Evolutionary conservation across 148 eudicot species (phyloP), one percentile per base, ranked within the genome.

Genomic region (Spergularia bocconei): DNA sequence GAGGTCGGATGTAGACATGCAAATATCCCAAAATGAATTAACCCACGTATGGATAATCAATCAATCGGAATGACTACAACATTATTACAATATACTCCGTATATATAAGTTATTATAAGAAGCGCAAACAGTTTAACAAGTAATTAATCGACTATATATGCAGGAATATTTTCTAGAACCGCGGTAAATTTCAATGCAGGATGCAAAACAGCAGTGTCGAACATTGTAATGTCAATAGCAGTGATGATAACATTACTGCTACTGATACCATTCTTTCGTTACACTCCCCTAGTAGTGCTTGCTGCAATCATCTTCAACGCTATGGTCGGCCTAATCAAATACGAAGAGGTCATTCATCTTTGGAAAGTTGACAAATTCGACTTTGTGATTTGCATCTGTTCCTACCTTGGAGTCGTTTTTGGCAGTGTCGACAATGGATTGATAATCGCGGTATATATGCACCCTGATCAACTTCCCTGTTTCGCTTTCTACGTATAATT

Each of bases 171-270:
- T 79, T 90, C 95, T 4, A 74, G 91, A 63, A 77, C 87, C 6
- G 92, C 95, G 21, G 95, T 90, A 75, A 90, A 90, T 53, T 85
- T 80, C 80, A 86, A 86, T 44, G 92, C 95, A 2, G 92, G 95
- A 54, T 88, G 92, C 67, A 76, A 84, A 63, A 84, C 89, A 5
- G 85, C 86, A 50, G 80, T 82, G 54, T 88, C 95, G 12, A 88
- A 90, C 77, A 85, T 90, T 7, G 88, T 88, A 61, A 88, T 88
- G 95, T 84, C 95, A 2, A 74, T 78, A 2, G 82, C 86, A 36
- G 89, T 90, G 56, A 85, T 90, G 89, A 73, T 90, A 13, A 86
- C 90, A 4, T 51, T 88, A 61, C 39, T 88, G 65, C 73, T 88
- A 55, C 78, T 88, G 41, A 88, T 84, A 1, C 92, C 95, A 4